Base-by-base conservation (phyloP, 176 grass and related monocot species). In the Phyllostachys edulis region DNA sequence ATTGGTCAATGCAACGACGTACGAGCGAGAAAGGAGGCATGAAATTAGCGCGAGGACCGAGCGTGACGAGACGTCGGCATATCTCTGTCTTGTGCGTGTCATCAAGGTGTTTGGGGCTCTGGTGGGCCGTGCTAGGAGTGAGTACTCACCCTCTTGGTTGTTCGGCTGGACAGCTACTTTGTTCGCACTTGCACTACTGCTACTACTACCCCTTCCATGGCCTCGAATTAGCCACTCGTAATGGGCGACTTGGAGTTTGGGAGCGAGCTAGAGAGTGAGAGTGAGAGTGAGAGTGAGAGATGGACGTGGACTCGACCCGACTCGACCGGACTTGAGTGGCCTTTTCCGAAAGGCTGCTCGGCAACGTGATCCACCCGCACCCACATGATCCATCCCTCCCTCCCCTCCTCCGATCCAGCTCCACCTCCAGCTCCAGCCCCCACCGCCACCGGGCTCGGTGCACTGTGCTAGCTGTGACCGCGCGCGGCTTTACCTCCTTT, bases 301-400 rank as follows among this genome's bases (percentile, higher is more conserved):
- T 17, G 27, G 23, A 50, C 44, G 29, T 26, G 47, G 81, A 73
- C 36, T 75, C 24, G 76, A 65, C 27, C 32, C 45, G 45, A 46
- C 45, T 27, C 39, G 72, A 51, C 63, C 65, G 71, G 83, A 68
- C 77, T 81, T 38, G 82, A 85, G 80, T 83, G 88, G 67, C 88
- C 80, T 87, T 90, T 90, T 62, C 79, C 84, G 39, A 73, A 90
- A 90, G 80, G 73, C 88, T 90, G 74, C 60, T 9, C 15, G 23
- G 64, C 69, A 11, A 80, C 49, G 75, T 86, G 84, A 55, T 29
- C 26, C 45, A 5, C n/a, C 20, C 55, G 55, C 34, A 37, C 63
- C 82, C 73, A 52, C 52, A 70, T 61, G 67, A 49, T 18, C 14
- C 85, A 29, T 59, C 27, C 73, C 55, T 41, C 34, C 50, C 11